phyloP scores from a whole-genome alignment of 2,329 filamentous ascomycete species.

The Fusarium torulosum region DNA sequence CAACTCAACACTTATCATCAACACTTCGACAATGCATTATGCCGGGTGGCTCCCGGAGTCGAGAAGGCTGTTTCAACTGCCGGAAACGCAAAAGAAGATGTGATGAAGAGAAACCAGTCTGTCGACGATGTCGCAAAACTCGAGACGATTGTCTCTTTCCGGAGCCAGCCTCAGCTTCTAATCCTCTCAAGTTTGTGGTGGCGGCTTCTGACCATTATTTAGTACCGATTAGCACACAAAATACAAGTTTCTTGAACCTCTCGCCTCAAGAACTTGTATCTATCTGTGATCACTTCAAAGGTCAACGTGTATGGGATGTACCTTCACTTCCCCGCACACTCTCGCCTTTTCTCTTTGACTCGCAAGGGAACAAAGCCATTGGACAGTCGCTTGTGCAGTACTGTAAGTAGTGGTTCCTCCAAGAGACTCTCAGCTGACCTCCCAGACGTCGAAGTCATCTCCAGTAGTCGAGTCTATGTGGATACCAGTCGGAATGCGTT shows the following conservation, averaged over 20 bases:
- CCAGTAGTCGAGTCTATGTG: constrained; percentile 44
- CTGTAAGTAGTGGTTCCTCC: constrained; percentile 22
- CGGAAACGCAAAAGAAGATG: constrained; percentile 65
- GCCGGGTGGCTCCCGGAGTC: constrained; percentile 42
- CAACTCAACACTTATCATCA: neutral
- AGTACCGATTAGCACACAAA: constrained; percentile 12
- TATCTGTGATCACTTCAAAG: constrained; percentile 6
- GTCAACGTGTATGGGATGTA: neutral
- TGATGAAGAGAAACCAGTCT: constrained; percentile 51
- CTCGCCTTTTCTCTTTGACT: constrained; percentile 23
- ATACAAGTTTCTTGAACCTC: constrained; percentile 36
- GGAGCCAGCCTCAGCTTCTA: constrained; percentile 28
- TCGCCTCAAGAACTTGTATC: constrained; percentile 32
- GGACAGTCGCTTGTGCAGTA: constrained; percentile 42
- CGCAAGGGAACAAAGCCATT: constrained; percentile 4
- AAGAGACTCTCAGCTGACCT: constrained; percentile 2
- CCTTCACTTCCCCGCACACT: constrained; percentile 15
- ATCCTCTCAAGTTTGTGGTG: constrained; percentile 42
- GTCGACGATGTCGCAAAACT: constrained; percentile 28
- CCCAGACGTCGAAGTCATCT: constrained; percentile 41
- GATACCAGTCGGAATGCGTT: constrained; percentile 40
- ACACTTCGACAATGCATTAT: constrained; percentile 34
- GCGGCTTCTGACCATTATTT: constrained; percentile 34
- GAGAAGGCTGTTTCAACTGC: constrained; percentile 58
- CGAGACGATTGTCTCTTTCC: constrained; percentile 41